These are phyloP conservation scores for Taphrina confusa DNA, from an alignment of 1,139 yeast species.

Conservation along the genomic window DNA sequence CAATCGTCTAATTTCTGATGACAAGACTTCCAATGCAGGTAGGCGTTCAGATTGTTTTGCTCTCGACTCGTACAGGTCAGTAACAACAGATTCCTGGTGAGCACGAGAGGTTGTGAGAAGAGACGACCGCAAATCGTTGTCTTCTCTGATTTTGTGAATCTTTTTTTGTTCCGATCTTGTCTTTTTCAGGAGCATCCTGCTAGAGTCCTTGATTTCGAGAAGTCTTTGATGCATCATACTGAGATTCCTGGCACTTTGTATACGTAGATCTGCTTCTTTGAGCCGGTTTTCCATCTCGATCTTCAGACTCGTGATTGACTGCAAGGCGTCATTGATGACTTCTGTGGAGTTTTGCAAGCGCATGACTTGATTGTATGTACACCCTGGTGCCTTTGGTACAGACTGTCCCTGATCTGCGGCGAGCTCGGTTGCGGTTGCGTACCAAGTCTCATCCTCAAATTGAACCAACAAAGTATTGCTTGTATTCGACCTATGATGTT, in stretches of 20 bases:
- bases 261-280: background rate
- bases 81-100: background rate
- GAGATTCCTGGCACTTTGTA: background rate
- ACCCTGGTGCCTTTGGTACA: constrained; percentile 3
- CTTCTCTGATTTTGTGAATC: background rate
- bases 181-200: background rate
- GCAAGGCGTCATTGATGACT: constrained; percentile 26
- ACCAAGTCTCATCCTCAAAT: constrained; percentile 22
- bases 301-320: constrained; percentile 2
- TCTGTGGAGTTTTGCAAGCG: constrained; percentile 23
- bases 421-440: background rate
- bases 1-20: constrained; percentile 21
- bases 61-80: background rate
- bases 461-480: constrained; percentile 1
- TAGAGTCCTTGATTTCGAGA: background rate
- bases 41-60: background rate
- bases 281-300: background rate
- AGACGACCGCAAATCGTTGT: background rate
- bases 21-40: constrained; percentile 1
- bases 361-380: constrained; percentile 17
- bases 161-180: background rate
- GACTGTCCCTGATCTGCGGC: background rate
- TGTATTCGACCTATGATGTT: background rate
- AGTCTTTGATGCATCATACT: background rate
- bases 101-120: background rate